phyloP scores from a whole-genome alignment of 176 grass and related monocot genomes.

The Oropetium thomaeum region DNA sequence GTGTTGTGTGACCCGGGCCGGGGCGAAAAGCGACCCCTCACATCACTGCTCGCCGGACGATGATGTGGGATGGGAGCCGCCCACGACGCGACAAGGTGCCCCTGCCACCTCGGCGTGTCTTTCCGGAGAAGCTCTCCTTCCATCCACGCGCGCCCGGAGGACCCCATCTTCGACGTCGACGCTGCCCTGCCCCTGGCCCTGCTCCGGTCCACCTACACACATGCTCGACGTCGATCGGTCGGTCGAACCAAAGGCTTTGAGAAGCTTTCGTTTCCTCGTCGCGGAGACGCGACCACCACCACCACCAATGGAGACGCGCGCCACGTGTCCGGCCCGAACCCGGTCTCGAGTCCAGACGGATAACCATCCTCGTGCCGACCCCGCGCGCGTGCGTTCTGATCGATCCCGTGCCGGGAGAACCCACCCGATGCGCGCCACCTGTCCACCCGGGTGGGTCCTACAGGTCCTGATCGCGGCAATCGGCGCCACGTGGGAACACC shows the following conservation, averaged over 20 bases:
- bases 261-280: background rate
- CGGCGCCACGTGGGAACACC: conserved; percentile 7
- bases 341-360: conserved; percentile 5
- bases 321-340: conserved; percentile 30
- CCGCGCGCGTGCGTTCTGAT: background rate
- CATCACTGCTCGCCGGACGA: too few relatives aligned
- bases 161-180: conserved; percentile 13
- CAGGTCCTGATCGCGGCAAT: background rate
- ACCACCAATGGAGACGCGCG: background rate
- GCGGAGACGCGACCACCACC: background rate
- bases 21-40: too few relatives aligned
- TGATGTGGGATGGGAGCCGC: background rate
- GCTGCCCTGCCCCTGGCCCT: too few relatives aligned
- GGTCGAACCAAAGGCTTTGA: too few relatives aligned
- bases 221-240: background rate
- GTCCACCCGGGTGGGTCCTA: background rate
- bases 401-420: background rate
- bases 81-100: conserved; percentile 13
- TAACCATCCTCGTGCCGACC: too few relatives aligned
- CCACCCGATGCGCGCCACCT: conserved; percentile 25
- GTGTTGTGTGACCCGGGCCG: too few relatives aligned
- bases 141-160: background rate
- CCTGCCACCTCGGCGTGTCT: conserved; percentile 31
- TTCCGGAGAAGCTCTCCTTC: background rate
- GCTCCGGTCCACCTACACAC: background rate